Conservation (phyloP, 352 stramenopile species). For the Phytophthora tubulina region DNA sequence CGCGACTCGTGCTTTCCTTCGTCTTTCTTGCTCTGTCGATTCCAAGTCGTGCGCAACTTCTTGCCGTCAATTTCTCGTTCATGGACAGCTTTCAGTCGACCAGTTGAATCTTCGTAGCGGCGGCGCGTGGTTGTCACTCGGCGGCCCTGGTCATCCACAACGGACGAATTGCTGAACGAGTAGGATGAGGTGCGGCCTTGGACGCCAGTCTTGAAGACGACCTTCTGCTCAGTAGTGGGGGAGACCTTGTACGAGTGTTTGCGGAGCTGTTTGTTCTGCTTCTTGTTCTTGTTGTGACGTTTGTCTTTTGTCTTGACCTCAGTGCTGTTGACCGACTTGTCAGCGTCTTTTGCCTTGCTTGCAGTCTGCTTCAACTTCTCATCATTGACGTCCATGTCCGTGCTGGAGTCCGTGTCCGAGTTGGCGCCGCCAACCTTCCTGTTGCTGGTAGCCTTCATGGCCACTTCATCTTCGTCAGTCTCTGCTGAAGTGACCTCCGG, state of each 20-base stretch:
- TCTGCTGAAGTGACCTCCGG: background rate
- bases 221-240: background rate
- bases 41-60: slow-evolving; percentile 62
- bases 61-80: slow-evolving; percentile 63
- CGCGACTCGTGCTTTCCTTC: slow-evolving; percentile 53
- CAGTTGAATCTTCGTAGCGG: slow-evolving; percentile 56
- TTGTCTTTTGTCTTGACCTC: background rate
- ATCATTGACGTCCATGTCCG: slow-evolving; percentile 23
- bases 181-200: slow-evolving; percentile 41
- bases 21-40: slow-evolving; percentile 53
- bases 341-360: background rate
- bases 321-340: no score
- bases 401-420: slow-evolving; percentile 12
- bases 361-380: background rate
- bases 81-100: slow-evolving; percentile 69
- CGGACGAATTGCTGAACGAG: slow-evolving; percentile 45
- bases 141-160: slow-evolving; percentile 45
- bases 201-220: background rate
- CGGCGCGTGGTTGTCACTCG: slow-evolving; percentile 45
- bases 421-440: background rate
- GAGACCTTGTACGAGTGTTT: background rate
- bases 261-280: slow-evolving; percentile 1
- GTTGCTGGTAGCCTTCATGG: background rate
- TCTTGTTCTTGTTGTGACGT: background rate
- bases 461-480: background rate